These are phyloP conservation scores for Xylaria sp. DNA, from an alignment of 2,329 filamentous ascomycete species.

Conservation along the genomic window DNA sequence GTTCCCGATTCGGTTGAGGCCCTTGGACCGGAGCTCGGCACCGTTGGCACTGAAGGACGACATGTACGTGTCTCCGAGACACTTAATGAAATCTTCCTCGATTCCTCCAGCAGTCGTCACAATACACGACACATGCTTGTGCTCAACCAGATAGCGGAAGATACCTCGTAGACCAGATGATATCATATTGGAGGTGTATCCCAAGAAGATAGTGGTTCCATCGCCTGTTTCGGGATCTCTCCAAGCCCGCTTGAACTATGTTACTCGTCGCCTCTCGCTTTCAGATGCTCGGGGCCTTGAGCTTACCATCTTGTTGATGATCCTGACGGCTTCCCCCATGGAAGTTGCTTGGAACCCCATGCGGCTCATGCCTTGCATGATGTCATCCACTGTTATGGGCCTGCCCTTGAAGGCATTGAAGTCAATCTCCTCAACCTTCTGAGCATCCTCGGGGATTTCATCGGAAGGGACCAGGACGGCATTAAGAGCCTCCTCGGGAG, in stretches of 20 bases:
- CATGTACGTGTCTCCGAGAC: constrained; percentile 88
- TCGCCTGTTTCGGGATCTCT: constrained; percentile 71
- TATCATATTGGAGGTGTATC: constrained; percentile 96
- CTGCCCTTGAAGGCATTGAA: constrained; percentile 74
- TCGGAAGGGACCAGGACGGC: constrained; percentile 83
- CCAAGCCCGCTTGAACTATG: constrained; percentile 60
- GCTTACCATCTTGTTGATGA: constrained; percentile 91
- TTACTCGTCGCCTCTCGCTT: constrained; percentile 16
- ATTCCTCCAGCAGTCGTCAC: constrained; percentile 94
- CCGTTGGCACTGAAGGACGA: constrained; percentile 77
- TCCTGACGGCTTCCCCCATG: constrained; percentile 72
- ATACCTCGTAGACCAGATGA: constrained; percentile 91
- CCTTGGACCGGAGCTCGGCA: constrained; percentile 71
- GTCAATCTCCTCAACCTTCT: constrained; percentile 83
- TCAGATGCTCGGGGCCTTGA: constrained; percentile 16
- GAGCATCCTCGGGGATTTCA: constrained; percentile 71
- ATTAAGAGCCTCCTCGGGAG: constrained; percentile 62
- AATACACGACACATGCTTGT: constrained; percentile 85
- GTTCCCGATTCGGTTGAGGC: constrained; percentile 94
- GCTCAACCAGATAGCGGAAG: constrained; percentile 85
- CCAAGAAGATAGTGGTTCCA: constrained; percentile 88
- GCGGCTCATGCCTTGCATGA: constrained; percentile 72
- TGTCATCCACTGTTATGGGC: constrained; percentile 77
- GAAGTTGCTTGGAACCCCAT: constrained; percentile 82
- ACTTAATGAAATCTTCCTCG: constrained; percentile 98